These are phyloP conservation scores for Aaosphaeria pasadenensis DNA, from an alignment of 2,329 filamentous ascomycete genomes.

Conservation along the genomic window DNA sequence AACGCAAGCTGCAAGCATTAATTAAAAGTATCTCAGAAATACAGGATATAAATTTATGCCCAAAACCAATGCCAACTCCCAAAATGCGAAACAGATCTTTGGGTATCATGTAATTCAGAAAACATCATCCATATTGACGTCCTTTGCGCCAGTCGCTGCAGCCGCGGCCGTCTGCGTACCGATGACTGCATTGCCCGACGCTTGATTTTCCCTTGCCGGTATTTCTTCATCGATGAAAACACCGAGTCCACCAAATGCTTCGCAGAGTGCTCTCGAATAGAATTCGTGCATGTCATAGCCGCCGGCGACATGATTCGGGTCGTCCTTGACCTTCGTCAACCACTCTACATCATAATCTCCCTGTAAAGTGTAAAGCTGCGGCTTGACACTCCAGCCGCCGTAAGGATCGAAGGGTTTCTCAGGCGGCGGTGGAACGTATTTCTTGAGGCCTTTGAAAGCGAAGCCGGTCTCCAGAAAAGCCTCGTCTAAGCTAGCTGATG, in stretches of 20 bases:
- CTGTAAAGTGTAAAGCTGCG: constrained; percentile 66
- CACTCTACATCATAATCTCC: constrained; percentile 72
- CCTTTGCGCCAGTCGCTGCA: constrained; percentile 59
- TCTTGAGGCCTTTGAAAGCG: constrained; percentile 77
- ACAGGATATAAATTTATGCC: too few relatives aligned
- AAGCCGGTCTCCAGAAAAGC: constrained; percentile 35
- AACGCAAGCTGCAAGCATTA: too few relatives aligned
- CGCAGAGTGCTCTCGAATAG: constrained; percentile 74
- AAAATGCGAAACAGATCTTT: constrained; percentile 6
- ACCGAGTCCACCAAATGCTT: constrained; percentile 85
- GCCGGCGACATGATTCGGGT: constrained; percentile 67
- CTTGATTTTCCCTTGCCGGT: constrained; percentile 35
- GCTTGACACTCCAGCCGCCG: constrained; percentile 66
- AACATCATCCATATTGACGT: constrained; percentile 43
- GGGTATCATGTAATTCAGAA: constrained; percentile 39
- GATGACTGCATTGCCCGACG: constrained; percentile 25
- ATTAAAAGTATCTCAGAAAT: too few relatives aligned
- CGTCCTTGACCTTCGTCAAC: constrained; percentile 64
- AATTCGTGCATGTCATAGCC: constrained; percentile 85
- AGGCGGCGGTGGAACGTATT: constrained; percentile 56
- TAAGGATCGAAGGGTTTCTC: constrained; percentile 87
- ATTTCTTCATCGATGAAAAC: constrained; percentile 81
- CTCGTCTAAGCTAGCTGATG: constrained; percentile 21
- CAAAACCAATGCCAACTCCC: not conserved
- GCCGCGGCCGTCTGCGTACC: constrained; percentile 45